Conservation (phyloP, 1,139 yeast species). For the Candida dubliniensis region DNA sequence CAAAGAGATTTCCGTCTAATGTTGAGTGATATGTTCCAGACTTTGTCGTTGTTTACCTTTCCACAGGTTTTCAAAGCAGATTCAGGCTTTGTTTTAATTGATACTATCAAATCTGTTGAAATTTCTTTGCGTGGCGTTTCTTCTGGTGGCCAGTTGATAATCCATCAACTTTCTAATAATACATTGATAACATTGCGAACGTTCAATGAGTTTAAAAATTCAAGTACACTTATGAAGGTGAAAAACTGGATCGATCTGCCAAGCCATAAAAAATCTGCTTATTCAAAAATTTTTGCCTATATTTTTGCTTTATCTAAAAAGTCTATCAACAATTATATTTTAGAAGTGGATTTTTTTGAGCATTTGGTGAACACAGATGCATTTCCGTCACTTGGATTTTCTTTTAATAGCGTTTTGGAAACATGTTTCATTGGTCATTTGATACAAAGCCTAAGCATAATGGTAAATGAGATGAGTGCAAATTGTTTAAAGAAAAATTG, state of each 20-base stretch:
- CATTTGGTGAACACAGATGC: constrained; percentile 50
- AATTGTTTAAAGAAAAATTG: constrained; percentile 25
- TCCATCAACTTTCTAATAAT: constrained; percentile 62
- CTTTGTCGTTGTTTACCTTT: constrained; percentile 37
- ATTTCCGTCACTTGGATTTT: constrained; percentile 37
- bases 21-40: constrained; percentile 38
- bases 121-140: constrained; percentile 62
- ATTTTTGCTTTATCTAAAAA: constrained; percentile 32
- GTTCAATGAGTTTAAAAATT: constrained; percentile 44
- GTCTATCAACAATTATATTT: constrained; percentile 25
- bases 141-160: constrained; percentile 40
- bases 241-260: constrained; percentile 30
- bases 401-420: constrained; percentile 40
- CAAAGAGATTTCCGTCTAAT: constrained; percentile 30
- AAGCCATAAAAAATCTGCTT: constrained; percentile 29
- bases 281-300: constrained; percentile 36
- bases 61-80: constrained; percentile 43
- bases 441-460: constrained; percentile 31
- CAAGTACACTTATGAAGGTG: constrained; percentile 34
- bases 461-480: constrained; percentile 24
- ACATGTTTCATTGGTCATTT: constrained; percentile 43
- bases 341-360: constrained; percentile 56
- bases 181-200: constrained; percentile 58
- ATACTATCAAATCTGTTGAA: constrained; percentile 64
- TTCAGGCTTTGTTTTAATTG: constrained; percentile 40